These are phyloP conservation scores for Pilatotrama ljubarskyi DNA, from an alignment of 768 basidiomycete species.

Conservation along the genomic window DNA sequence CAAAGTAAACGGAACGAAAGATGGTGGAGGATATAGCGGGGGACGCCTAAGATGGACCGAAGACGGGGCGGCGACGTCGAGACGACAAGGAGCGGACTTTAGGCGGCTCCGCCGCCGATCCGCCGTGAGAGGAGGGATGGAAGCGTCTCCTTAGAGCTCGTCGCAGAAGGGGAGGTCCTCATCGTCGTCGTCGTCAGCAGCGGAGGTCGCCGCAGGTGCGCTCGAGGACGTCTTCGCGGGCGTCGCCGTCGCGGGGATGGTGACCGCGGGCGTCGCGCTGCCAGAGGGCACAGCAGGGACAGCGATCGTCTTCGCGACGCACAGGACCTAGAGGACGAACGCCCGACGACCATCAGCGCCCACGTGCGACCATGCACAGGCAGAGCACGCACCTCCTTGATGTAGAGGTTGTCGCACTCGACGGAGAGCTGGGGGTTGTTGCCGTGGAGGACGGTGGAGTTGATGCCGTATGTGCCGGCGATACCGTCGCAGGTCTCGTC, in stretches of 20 bases:
- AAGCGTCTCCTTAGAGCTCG: constrained; percentile 38
- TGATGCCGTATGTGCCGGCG: constrained; percentile 39
- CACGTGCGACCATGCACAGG: background rate
- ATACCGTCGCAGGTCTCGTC: constrained; percentile 65
- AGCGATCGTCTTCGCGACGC: constrained; percentile 41
- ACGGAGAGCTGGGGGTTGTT: constrained; percentile 77
- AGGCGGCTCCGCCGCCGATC: background rate
- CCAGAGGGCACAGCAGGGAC: constrained; percentile 47
- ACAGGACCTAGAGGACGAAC: constrained; percentile 48
- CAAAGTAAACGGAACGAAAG: constrained; percentile 1
- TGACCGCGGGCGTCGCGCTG: constrained; percentile 19
- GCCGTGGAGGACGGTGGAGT: constrained; percentile 50
- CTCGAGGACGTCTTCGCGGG: constrained; percentile 19
- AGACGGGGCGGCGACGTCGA: background rate
- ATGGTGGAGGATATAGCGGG: background rate
- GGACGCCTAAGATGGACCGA: background rate
- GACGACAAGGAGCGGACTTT: background rate
- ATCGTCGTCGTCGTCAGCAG: constrained; percentile 36
- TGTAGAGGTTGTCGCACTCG: constrained; percentile 65
- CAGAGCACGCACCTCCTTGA: constrained; percentile 63
- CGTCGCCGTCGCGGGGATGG: constrained; percentile 27
- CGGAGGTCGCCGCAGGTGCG: constrained; percentile 9
- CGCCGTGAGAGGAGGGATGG: background rate
- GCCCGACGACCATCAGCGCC: background rate
- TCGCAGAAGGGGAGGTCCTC: constrained; percentile 54